Percentiles rank a stretch among this genome's conserved stretches.
These are phyloP conservation scores for Lachnellula subtilissima DNA, from an alignment of 2,329 filamentous ascomycete species.

Conservation along the genomic window DNA sequence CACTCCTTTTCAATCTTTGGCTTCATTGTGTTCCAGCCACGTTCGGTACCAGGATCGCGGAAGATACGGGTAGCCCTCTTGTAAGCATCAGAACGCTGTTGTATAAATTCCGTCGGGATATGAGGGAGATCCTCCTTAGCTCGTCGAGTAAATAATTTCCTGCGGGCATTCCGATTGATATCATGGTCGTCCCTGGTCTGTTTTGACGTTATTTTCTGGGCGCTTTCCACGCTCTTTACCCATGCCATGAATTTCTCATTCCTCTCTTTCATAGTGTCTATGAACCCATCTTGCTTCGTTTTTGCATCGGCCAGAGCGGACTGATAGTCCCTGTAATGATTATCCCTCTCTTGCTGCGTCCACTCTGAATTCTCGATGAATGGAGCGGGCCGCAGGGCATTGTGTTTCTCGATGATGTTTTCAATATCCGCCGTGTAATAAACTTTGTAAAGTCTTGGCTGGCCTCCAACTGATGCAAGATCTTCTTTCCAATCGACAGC, in stretches of 20 bases:
- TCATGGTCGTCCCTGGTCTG: constrained; percentile 24
- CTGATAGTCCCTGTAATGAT: constrained; percentile 19
- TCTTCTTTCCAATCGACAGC: constrained; percentile 28
- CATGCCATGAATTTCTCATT: constrained; percentile 26
- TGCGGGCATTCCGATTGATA: constrained; percentile 23
- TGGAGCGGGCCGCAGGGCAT: constrained; percentile 23
- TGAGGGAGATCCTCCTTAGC: constrained; percentile 26
- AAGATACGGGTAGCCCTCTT: constrained; percentile 30
- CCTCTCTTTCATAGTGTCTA: constrained; percentile 22
- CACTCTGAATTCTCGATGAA: constrained; percentile 23
- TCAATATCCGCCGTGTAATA: constrained; percentile 25
- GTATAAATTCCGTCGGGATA: constrained; percentile 24
- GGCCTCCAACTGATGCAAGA: constrained; percentile 13
- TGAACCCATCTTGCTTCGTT: constrained; percentile 21
- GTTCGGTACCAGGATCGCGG: constrained; percentile 28
- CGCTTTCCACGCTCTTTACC: constrained; percentile 26
- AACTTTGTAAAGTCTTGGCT: constrained; percentile 27
- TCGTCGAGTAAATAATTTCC: constrained; percentile 22
- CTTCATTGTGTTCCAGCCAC: constrained; percentile 29
- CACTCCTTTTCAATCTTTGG: constrained; percentile 29
- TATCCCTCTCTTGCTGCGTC: constrained; percentile 22
- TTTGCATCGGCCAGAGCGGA: constrained; percentile 19
- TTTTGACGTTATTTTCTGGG: constrained; percentile 19
- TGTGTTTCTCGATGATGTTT: constrained; percentile 24
- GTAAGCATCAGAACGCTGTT: constrained; percentile 17